Percentiles rank a stretch among this genome's conserved stretches.
Conservation (phyloP, 495 filamentous ascomycete genomes). For the Penicillium waksmanii region DNA sequence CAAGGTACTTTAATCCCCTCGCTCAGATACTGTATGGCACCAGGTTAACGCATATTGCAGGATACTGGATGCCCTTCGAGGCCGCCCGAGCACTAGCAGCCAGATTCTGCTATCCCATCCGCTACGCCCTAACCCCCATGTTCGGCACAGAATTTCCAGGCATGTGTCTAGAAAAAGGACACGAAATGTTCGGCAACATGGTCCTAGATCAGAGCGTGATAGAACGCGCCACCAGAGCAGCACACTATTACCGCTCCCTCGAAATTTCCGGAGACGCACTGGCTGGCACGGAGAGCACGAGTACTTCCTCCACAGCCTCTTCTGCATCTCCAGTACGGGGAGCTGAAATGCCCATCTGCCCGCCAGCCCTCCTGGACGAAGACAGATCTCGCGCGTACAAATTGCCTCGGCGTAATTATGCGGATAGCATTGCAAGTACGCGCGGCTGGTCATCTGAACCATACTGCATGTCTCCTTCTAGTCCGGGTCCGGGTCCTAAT, state of each 20-base stretch:
- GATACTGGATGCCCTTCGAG: slow-evolving; percentile 95
- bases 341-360: not conserved
- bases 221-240: not conserved
- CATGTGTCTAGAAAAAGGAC: slow-evolving; percentile 64
- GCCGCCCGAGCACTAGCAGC: slow-evolving; percentile 82
- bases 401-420: slow-evolving; percentile 21
- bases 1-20: slow-evolving; percentile 65
- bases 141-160: slow-evolving; percentile 82
- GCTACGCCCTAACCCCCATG: slow-evolving; percentile 80
- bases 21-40: not conserved
- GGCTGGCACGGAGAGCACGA: not conserved
- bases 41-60: slow-evolving; percentile 47
- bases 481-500: slow-evolving; percentile 20
- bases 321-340: not conserved
- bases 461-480: slow-evolving; percentile 36
- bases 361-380: not conserved
- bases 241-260: not conserved
- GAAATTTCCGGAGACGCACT: not conserved
- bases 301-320: not conserved
- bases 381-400: slow-evolving; percentile 25
- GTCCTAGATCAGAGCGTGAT: not conserved
- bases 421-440: slow-evolving; percentile 26
- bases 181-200: slow-evolving; percentile 20
- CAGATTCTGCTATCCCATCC: slow-evolving; percentile 86
- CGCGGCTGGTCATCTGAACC: slow-evolving; percentile 35